phyloP scores from a whole-genome alignment of 2,329 filamentous ascomycete species.

The Fusarium chuoi region DNA sequence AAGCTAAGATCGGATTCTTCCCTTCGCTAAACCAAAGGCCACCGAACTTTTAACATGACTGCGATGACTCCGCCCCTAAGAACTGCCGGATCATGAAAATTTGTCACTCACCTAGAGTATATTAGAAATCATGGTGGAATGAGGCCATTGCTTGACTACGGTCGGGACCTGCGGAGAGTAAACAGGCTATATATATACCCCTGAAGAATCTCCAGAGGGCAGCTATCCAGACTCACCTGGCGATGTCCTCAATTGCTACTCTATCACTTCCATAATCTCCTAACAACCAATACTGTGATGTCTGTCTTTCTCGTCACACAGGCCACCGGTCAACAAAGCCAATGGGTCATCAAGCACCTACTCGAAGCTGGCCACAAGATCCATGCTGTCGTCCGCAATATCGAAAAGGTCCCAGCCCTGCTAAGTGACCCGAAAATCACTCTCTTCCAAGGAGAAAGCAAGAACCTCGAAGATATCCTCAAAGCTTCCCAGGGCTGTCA shows the following conservation, averaged over 20 bases:
- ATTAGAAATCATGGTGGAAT: neutral
- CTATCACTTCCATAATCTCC: too few species aligned
- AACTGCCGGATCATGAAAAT: neutral
- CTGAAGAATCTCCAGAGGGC: rapidly evolving
- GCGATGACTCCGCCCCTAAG: neutral
- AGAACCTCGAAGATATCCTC: constrained; percentile 45
- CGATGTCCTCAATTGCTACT: too few species aligned
- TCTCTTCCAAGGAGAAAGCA: constrained; percentile 51
- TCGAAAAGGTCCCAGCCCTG: constrained; percentile 42
- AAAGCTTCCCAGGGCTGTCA: constrained; percentile 49
- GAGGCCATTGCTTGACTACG: rapidly evolving
- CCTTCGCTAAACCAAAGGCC: neutral
- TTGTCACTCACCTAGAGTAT: neutral
- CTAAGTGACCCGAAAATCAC: constrained; percentile 44
- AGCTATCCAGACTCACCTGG: neutral
- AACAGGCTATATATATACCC: neutral
- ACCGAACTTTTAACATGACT: neutral
- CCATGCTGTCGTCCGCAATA: constrained; percentile 51
- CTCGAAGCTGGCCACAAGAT: constrained; percentile 48
- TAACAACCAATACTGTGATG: constrained; percentile 15
- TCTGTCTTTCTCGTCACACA: constrained; percentile 50
- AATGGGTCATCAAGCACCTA: constrained; percentile 46
- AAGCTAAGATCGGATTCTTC: neutral
- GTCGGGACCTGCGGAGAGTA: rapidly evolving
- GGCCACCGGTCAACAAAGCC: constrained; percentile 49